Evolutionary conservation across 2,329 filamentous ascomycete species (phyloP), one percentile per base, ranked within the genome.

Genomic region (Trichophyton rubrum): DNA sequence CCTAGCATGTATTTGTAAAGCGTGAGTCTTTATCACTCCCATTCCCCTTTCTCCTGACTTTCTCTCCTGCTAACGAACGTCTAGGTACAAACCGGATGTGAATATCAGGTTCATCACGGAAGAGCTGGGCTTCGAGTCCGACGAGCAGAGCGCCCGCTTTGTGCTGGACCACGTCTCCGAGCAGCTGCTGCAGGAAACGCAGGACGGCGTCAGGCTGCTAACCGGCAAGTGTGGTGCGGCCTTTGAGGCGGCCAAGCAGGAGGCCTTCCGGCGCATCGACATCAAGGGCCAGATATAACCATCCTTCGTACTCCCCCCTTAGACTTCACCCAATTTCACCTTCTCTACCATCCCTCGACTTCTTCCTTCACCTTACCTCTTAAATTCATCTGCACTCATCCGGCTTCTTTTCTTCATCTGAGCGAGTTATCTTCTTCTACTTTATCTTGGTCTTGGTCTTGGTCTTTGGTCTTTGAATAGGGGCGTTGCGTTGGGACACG

Each of bases 101-200:
- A 88, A 86, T 69, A 82, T 97, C 66, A 87, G 89, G 66, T 96
- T 95, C 77, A 83, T 99, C 69, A 95, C 91, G 62, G 90, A 96
- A 75, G 92, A 97, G 75, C 87, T 99, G 69, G 90, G 89, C 58
- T 99, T 99, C 73, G 90, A 96, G 74, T 90, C 88, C 62, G 90
- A 96, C 76, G 83, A 87, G 70, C 89, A 95, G 77, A 90, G 90
- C 64, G 88, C 88, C 63, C 88, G 93, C 72, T 99, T 97, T 74
- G 84, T 99, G 70, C 85, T 89, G 69, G 87, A 95, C 66, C 79
- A 93, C 69, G 82, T 86, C 66, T 88, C 87, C 59, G 83, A 89
- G 72, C 78, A 86, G 41, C 78, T 95, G 41, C 82, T 97, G 65
- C 82, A 91, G 73, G 86, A 93, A 72, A 85, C 85, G 65, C 80